A percentile compares a stretch with the other conserved stretches of the same genome.
These are phyloP conservation scores for Penicillium odoratum DNA, from an alignment of 495 filamentous ascomycete species.

Conservation along the genomic window DNA sequence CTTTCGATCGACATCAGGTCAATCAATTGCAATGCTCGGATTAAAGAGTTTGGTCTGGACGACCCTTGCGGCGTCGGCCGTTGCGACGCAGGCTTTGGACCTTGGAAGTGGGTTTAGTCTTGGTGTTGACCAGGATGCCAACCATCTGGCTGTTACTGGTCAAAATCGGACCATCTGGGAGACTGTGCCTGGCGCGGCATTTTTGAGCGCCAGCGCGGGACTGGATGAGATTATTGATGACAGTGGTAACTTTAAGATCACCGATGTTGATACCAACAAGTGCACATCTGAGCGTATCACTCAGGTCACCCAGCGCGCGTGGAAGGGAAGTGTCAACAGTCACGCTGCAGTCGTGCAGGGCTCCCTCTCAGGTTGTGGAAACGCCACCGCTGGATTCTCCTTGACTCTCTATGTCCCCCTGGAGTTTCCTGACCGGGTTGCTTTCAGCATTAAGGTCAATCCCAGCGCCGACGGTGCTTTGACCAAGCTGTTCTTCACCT, in stretches of 20 bases:
- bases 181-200: conserved; percentile 15
- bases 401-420: conserved; percentile 22
- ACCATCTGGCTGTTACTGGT: conserved; percentile 15
- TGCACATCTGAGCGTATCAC: conserved; percentile 22
- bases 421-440: conserved; percentile 23
- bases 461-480: conserved; percentile 6
- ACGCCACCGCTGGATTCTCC: conserved; percentile 13
- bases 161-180: conserved; percentile 22
- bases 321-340: conserved; percentile 13
- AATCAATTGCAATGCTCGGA: conserved; percentile 18
- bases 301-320: conserved; percentile 7
- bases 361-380: conserved; percentile 20
- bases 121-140: conserved; percentile 13
- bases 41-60: conserved; percentile 19
- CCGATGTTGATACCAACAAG: conserved; percentile 22
- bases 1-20: not conserved
- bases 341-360: conserved; percentile 22
- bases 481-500: conserved; percentile 24
- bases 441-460: conserved; percentile 20
- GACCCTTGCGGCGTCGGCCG: conserved; percentile 11
- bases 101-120: conserved; percentile 22
- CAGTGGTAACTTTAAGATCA: conserved; percentile 29
- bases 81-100: conserved; percentile 17
- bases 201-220: conserved; percentile 26
- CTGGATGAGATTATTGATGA: conserved; percentile 19